Evolutionary conservation across 257 asterid genomes (phyloP), one percentile per base, ranked within the genome.

Genomic region (Verbascum thapsus): DNA sequence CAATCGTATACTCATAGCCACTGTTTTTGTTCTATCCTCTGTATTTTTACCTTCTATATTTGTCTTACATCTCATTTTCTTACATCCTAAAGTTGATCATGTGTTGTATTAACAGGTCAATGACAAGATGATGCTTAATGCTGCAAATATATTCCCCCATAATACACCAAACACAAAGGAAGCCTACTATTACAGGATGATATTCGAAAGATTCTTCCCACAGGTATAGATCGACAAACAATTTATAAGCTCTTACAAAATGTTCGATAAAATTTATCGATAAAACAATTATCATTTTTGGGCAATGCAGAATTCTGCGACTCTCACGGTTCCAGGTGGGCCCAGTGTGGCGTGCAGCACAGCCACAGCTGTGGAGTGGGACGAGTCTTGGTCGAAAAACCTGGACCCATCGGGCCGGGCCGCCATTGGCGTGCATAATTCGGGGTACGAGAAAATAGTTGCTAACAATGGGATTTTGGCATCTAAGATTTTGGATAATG

Each of bases 331-430:
- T 50, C 98, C 98, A 0, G 96, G 98, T 0, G 98, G 98, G 45
- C 83, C 98, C 0, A 88, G 96, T 44, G 80, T 92, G 41, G 98
- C 98, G 0, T 92, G 98, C 75, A 86, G 97, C 76, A 92, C 98
- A 0, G 81, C 96, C 5, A 76, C 86, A 34, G 98, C 98, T 5
- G 83, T 87, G 35, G 83, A 69, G 54, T 92, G 98, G 98, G 98
- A 92, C 0, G 87, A 84, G 7, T 83, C 98, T 8, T 92, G 96
- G 96, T 88, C 97, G 22, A 75, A 83, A 61, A 88, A 85, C 58
- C 82, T 88, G 1, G 98, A 92, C 45, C 98, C 98, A 4, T 88
- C 97, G 0, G 98, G 98, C 17, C 71, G 98, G 77, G 97, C 98
- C 5, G 98, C 98, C 53, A 66, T 48, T 1, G 98, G 98, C 1